Evolutionary conservation across 768 basidiomycete species (phyloP).

Genomic region (Hebeloma cylindrosporum): DNA sequence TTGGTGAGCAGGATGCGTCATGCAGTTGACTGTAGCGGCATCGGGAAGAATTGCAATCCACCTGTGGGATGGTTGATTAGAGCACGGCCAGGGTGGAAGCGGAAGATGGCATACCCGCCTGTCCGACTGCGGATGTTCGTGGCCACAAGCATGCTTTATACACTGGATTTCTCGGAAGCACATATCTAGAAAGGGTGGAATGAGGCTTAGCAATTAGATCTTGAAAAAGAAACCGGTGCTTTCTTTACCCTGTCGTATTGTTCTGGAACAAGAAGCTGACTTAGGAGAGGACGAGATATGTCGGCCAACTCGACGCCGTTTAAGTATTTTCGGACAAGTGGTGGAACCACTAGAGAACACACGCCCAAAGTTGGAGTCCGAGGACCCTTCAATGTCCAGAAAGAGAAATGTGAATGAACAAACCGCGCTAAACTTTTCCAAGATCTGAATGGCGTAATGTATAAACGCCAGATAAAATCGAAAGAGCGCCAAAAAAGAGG

Average conservation of each 20-base stretch:
- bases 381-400: conserved; percentile 18
- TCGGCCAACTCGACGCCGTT: conserved; percentile 16
- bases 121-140: conserved; percentile 29
- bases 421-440: conserved; percentile 16
- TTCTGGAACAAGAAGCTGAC: no score
- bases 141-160: conserved; percentile 38
- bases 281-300: no score
- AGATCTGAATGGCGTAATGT: conserved; percentile 24
- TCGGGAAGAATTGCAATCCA: conserved; percentile 39
- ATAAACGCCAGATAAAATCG: conserved; percentile 21
- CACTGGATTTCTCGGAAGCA: conserved; percentile 43
- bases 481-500: conserved; percentile 14
- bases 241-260: no score
- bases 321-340: conserved; percentile 14
- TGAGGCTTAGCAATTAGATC: not conserved
- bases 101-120: conserved; percentile 21
- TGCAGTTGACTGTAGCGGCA: conserved; percentile 47
- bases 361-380: conserved; percentile 19
- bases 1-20: conserved; percentile 27
- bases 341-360: conserved; percentile 14
- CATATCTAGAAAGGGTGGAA: conserved; percentile 39
- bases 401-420: conserved; percentile 20
- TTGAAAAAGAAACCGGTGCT: not conserved
- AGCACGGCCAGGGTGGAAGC: conserved; percentile 8
- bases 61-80: conserved; percentile 24